Evolutionary conservation across 805 yeast species (phyloP).

Genomic region (Yarrowia hollandica): DNA sequence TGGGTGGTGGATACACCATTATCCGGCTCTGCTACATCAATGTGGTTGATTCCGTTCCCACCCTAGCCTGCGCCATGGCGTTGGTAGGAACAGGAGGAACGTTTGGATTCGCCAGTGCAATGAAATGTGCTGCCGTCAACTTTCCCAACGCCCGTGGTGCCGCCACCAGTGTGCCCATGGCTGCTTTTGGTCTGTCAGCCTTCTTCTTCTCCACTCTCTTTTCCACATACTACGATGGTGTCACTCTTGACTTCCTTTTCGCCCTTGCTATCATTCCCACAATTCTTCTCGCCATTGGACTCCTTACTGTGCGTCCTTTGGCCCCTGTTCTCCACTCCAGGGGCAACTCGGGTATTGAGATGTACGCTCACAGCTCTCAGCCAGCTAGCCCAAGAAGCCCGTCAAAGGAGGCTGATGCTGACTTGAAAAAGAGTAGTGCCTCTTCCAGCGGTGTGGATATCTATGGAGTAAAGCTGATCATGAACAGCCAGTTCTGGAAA

Average conservation of each 20-base stretch:
- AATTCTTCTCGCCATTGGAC: constrained; percentile 46
- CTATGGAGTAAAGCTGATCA: constrained; percentile 31
- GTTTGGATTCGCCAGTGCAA: constrained; percentile 59
- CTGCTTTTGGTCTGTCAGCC: constrained; percentile 44
- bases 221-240: constrained; percentile 54
- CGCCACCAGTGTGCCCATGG: constrained; percentile 25
- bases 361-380: not conserved
- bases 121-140: constrained; percentile 71
- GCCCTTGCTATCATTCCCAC: constrained; percentile 46
- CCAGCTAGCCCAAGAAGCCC: constrained; percentile 1
- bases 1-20: constrained; percentile 37
- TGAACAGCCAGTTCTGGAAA: constrained; percentile 33
- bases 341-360: not conserved
- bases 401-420: constrained; percentile 21
- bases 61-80: constrained; percentile 50
- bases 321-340: constrained; percentile 6
- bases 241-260: constrained; percentile 56
- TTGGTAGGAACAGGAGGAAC: constrained; percentile 71
- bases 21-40: constrained; percentile 54
- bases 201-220: constrained; percentile 62
- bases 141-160: constrained; percentile 51
- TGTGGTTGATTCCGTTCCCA: constrained; percentile 42
- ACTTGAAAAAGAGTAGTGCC: constrained; percentile 11
- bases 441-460: not conserved
- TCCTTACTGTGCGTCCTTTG: constrained; percentile 31